A percentile compares a stretch with the other conserved stretches of the same genome.
Conservation (phyloP, 2,329 filamentous ascomycete genomes). For the Colletotrichum tamarilloi region DNA sequence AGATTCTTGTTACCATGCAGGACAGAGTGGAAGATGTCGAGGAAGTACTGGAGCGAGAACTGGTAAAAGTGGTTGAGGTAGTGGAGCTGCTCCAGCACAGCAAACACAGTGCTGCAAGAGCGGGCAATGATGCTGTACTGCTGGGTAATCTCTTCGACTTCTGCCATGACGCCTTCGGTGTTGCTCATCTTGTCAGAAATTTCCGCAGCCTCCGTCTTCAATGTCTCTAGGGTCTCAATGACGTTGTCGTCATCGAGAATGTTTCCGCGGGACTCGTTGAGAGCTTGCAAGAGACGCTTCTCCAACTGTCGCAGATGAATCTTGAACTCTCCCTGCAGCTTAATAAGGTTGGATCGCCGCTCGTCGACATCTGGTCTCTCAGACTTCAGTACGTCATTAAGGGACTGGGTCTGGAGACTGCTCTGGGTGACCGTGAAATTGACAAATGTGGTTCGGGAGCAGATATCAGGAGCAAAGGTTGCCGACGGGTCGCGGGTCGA, state of each 20-base stretch:
- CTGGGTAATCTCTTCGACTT: slow-evolving; percentile 94
- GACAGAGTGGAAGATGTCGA: slow-evolving; percentile 96
- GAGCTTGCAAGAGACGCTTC: slow-evolving; percentile 90
- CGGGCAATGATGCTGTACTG: slow-evolving; percentile 94
- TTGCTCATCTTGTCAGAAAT: slow-evolving; percentile 97
- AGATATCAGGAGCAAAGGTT: slow-evolving; percentile 94
- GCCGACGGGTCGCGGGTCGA: slow-evolving; percentile 97
- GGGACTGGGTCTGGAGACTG: slow-evolving; percentile 96
- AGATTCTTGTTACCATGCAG: slow-evolving; percentile 83
- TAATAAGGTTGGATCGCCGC: slow-evolving; percentile 95
- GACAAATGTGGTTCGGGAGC: slow-evolving; percentile 98
- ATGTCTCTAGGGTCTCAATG: slow-evolving; percentile 95
- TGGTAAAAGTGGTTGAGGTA: slow-evolving; percentile 99
- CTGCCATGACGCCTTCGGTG: slow-evolving; percentile 97
- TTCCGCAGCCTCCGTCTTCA: slow-evolving; percentile 97
- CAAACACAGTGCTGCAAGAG: slow-evolving; percentile 97
- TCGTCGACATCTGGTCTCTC: slow-evolving; percentile 98
- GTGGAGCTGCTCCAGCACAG: slow-evolving; percentile 95
- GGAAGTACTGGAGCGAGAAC: slow-evolving; percentile 97
- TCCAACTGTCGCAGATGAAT: slow-evolving; percentile 96
- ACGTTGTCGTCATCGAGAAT: slow-evolving; percentile 98
- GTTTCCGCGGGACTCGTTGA: slow-evolving; percentile 97
- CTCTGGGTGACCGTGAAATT: slow-evolving; percentile 99
- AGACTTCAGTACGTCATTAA: slow-evolving; percentile 97
- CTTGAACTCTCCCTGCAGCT: slow-evolving; percentile 98